Conservation (phyloP, 805 yeast genomes). For the Candida ascalaphidarum region DNA sequence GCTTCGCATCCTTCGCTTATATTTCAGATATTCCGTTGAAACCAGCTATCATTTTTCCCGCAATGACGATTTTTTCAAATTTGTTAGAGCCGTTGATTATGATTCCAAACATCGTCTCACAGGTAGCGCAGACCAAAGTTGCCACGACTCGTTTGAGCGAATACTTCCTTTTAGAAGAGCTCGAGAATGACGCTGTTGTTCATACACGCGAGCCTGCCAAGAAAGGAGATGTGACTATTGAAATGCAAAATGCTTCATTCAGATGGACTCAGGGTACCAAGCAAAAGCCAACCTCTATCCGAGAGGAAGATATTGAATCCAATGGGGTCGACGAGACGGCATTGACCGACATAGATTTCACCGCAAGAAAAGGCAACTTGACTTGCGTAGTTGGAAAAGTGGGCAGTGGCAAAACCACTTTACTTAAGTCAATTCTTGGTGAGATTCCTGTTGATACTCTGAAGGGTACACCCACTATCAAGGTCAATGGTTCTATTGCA, state of each 20-base stretch:
- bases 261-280: slow-evolving; percentile 5
- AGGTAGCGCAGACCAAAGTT: slow-evolving; percentile 8
- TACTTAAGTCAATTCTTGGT: slow-evolving; percentile 16
- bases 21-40: slow-evolving; percentile 10
- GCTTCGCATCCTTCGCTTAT: slow-evolving; percentile 12
- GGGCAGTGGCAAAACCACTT: slow-evolving; percentile 17
- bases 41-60: slow-evolving; percentile 19
- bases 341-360: slow-evolving; percentile 10
- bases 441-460: slow-evolving; percentile 6
- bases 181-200: slow-evolving; percentile 5
- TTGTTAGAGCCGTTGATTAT: slow-evolving; percentile 9
- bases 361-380: slow-evolving; percentile 15
- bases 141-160: slow-evolving; percentile 9
- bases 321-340: slow-evolving; percentile 4
- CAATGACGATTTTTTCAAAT: slow-evolving; percentile 14
- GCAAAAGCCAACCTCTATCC: no score
- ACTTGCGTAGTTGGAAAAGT: slow-evolving; percentile 18
- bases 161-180: slow-evolving; percentile 8
- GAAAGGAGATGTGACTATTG: slow-evolving; percentile 6
- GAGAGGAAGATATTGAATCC: no score
- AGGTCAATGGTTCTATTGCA: slow-evolving; percentile 14
- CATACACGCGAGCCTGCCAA: slow-evolving; percentile 4
- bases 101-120: slow-evolving; percentile 8
- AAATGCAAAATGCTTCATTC: slow-evolving; percentile 7
- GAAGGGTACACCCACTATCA: slow-evolving; percentile 2